Base-by-base conservation (phyloP, 2,329 filamentous ascomycete genomes). In the Mycosphaerella sp. region DNA sequence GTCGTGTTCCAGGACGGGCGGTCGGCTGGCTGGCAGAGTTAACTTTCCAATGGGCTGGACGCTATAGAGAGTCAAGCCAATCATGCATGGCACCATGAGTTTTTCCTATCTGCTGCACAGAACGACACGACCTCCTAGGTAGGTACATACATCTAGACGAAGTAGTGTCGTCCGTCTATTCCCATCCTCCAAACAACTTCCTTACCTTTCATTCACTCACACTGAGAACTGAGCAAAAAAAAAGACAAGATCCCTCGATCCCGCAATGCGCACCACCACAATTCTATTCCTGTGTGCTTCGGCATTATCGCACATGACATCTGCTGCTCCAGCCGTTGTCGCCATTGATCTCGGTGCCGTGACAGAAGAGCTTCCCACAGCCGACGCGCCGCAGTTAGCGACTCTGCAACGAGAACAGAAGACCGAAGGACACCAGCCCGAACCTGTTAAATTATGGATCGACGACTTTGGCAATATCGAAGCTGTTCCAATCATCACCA, bases 381-480 rank as follows among this genome's bases (percentile, higher is more conserved):
- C 32, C 6, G 48, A 44, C 27, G 13, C 48, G 27, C n/a, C 41
- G 14, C 41, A 41, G 40, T 18, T 12, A n/a, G 16, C 30, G 25
- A 42, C 21, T 18, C 41, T 34, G 14, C 17, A 48, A 12, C 44
- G 41, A 30, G 25, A 32, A 14, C 50, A 52, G 18, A 39, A 35
- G 1, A 14, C 37, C 6, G 14, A 36, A 34, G 37, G 3, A 3
- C 21, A 49, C 8, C 6, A 14, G 8, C 13, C 40, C 25, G 39
- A 44, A 35, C 21, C 39, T n/a, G 50, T 48, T 14, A 14, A 50
- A 12, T 21, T 53, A 27, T 53, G 51, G 51, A 42, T 53, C 30
- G 46, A 53, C 18, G 51, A 50, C 32, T 53, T 53, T 32, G 51
- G 39, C 12, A 53, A 53, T 18, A 41, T 50, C 21, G 41, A 50